phyloP scores from a whole-genome alignment of 106 monocot genomes.

The Acanthochlamys bracteata region DNA sequence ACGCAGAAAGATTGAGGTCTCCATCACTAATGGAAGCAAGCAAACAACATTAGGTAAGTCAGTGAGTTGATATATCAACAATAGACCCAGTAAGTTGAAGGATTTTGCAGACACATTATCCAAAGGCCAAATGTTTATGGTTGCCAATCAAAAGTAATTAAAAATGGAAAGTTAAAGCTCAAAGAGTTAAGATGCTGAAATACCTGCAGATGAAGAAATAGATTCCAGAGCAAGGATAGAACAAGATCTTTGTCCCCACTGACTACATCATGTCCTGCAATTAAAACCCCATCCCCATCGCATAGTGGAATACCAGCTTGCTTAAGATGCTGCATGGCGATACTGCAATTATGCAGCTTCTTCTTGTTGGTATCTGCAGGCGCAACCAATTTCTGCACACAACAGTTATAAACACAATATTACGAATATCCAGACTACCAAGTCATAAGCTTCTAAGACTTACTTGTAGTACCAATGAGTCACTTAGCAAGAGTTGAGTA shows the following conservation, averaged over 20 bases:
- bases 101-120: no score
- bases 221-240: slow-evolving; percentile 50
- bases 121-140: no score
- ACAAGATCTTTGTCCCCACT: slow-evolving; percentile 51
- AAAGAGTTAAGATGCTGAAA: no score
- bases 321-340: slow-evolving; percentile 34
- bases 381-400: slow-evolving; percentile 32
- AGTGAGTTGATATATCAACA: no score
- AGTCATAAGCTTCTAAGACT: no score
- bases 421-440: no score
- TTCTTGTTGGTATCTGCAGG: slow-evolving; percentile 51
- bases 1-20: no score
- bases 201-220: slow-evolving; percentile 59
- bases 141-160: background rate
- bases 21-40: no score
- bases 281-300: slow-evolving; percentile 35
- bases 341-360: slow-evolving; percentile 42
- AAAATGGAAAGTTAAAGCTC: background rate
- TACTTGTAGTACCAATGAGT: slow-evolving; percentile 42
- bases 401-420: background rate
- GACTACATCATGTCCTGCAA: slow-evolving; percentile 40
- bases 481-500: slow-evolving; percentile 42
- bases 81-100: no score
- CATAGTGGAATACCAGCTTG: slow-evolving; percentile 30
- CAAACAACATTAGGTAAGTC: no score